Evolutionary conservation across 2,329 filamentous ascomycete species (phyloP), one percentile per base, ranked within the genome.

Genomic region (Penicillium sp.): DNA sequence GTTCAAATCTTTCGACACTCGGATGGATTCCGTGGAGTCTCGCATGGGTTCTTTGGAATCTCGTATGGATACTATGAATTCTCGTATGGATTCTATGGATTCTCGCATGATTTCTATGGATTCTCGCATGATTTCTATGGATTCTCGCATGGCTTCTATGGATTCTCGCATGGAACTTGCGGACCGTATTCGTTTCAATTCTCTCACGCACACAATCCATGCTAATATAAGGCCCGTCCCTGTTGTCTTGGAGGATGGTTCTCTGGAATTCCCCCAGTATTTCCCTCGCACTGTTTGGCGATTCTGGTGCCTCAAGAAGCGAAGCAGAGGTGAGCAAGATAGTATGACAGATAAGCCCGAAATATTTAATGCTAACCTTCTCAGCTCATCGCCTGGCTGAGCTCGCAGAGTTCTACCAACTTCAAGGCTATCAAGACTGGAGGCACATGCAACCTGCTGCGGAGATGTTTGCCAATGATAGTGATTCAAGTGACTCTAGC

Each of bases 301-400:
- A 42, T 76, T 76, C 54, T 76, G 73, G 73, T 74, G 71, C 55
- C 60, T 76, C 51, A 75, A 75, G 64, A 74, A 74, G 62, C 65
- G 68, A 60, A 75, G 69, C 59, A 61, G 72, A 60, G 58, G 73
- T 76, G 61, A 74, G 73, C 67, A 31, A 27, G 2, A 20, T 26
- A 40, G 22, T 49, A 49, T 49, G 18, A 45, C 27, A 43, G 35
- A 35, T 44, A 35, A 48, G 18, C 35, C 59, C 45, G 55, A 40
- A 60, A 53, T 26, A 18, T 23, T 42, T 33, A 23, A 47, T 15
- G 3, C 12, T 31, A 18, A 41, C 25, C 12, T 22, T 11, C n/a
- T 20, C 49, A 76, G 73, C 73, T 35, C 68, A 75, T 60, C 73
- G 73, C 26, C 59, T 76, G 41, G 60, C 69, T 44, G 68, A 74